A percentile compares a stretch with the other conserved stretches of the same genome.
These are phyloP conservation scores for Geotrichum reessii DNA, from an alignment of 1,139 yeast species.

Conservation along the genomic window DNA sequence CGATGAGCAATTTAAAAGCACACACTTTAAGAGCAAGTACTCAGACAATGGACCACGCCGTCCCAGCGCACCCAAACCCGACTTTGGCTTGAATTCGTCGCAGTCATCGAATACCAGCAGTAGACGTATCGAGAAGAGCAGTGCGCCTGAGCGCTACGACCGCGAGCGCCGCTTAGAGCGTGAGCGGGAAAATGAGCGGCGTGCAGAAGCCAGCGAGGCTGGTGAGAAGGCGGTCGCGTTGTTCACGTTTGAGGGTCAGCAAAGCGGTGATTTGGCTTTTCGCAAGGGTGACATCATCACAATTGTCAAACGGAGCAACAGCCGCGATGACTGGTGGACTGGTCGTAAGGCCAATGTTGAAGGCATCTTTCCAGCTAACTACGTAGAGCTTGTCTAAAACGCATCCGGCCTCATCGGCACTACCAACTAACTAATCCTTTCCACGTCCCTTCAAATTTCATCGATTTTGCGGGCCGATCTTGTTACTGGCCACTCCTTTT, in stretches of 20 bases:
- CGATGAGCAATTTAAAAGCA: constrained; percentile 18
- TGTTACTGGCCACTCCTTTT: background rate
- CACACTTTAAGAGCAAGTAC: constrained; percentile 31
- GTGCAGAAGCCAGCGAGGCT: constrained; percentile 24
- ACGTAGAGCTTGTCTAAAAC: constrained; percentile 63
- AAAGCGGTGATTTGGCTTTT: constrained; percentile 84
- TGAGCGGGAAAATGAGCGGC: constrained; percentile 28
- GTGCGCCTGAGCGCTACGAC: constrained; percentile 23
- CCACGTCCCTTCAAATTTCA: background rate
- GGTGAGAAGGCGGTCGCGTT: constrained; percentile 84
- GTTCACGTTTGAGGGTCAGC: constrained; percentile 84
- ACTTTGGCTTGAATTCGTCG: background rate
- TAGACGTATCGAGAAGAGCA: constrained; percentile 12
- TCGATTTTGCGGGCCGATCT: background rate
- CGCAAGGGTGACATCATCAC: constrained; percentile 93
- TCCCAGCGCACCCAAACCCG: constrained; percentile 51
- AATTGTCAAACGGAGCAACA: constrained; percentile 74
- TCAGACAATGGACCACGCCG: constrained; percentile 35
- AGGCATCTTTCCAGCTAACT: constrained; percentile 96
- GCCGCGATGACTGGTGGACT: constrained; percentile 98
- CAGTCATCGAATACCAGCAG: background rate
- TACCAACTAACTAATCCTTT: background rate
- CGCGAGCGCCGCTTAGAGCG: constrained; percentile 24
- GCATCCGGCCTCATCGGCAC: background rate
- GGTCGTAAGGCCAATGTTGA: constrained; percentile 76